Evolutionary conservation across 345 rosid genomes (phyloP).

Genomic region (Mallotus nudiflorus): DNA sequence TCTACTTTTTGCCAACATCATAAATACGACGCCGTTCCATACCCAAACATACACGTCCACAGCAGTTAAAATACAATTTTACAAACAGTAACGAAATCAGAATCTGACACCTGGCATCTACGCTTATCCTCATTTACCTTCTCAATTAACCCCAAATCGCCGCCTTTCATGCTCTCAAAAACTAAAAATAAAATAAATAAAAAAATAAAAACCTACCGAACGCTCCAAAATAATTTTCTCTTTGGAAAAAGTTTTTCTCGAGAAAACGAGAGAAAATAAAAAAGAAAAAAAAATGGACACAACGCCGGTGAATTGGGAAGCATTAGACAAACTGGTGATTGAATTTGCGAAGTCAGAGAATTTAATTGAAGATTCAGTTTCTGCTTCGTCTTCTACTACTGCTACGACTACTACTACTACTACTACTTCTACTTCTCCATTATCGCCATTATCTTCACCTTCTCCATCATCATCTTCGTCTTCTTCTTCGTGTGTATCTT

Average conservation of each 20-base stretch:
- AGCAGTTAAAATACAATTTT: too few relatives aligned
- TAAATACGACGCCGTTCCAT: too few relatives aligned
- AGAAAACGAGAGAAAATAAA: constrained; percentile 17
- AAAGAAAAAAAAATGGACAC: constrained; percentile 45
- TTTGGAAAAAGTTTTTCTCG: constrained; percentile 7
- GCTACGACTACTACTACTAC: too few relatives aligned
- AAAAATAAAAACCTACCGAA: not conserved
- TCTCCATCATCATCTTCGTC: constrained; percentile 53
- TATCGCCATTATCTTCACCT: constrained; percentile 42
- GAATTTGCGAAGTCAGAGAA: constrained; percentile 88
- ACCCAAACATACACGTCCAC: too few relatives aligned
- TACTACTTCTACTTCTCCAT: too few relatives aligned
- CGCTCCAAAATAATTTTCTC: not conserved
- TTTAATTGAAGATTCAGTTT: constrained; percentile 51
- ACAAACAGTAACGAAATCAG: too few relatives aligned
- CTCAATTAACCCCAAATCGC: constrained; percentile 21
- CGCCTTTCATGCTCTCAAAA: constrained; percentile 21
- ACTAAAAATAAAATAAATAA: not conserved
- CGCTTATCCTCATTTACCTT: constrained; percentile 12
- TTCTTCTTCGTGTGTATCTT: constrained; percentile 52
- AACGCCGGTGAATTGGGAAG: constrained; percentile 82
- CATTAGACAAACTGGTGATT: constrained; percentile 75
- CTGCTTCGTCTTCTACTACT: too few relatives aligned
- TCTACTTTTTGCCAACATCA: too few relatives aligned
- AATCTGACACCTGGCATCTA: constrained; percentile 19